Evolutionary conservation across 192 early-diverging fungal species (phyloP), one percentile per base, ranked within the genome.

Genomic region (Coemansia sp.): DNA sequence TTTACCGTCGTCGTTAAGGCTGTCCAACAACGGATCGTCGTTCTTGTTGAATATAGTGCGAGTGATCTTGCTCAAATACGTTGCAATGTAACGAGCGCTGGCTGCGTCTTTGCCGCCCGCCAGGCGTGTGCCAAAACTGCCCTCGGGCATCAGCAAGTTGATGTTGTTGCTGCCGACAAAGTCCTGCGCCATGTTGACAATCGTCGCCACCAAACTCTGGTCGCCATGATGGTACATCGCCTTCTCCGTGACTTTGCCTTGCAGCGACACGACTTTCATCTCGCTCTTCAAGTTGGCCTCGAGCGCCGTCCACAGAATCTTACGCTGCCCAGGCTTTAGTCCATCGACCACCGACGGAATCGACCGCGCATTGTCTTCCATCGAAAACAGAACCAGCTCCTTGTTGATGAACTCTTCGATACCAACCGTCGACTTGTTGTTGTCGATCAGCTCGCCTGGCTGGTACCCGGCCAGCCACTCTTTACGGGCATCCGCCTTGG

Each of bases 141-240:
- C 97, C 54, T 81, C 69, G 9, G 94, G 94, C 51, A 88, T 77
- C 43, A 99, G 66, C 56, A 97, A 61, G 39, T 88, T 87, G 66
- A 97, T 79, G 76, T 99, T 99, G 83, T 97, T 97, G 79, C 88
- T 92, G 37, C 97, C 95, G 27, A 97, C 90, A 85, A 86, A 99
- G 73, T 94, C 89, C 72, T 97, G 93, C 0, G 97, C 97, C 84
- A 99, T 84, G 55, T 86, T 87, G 56, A 99, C 90, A 54, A 99
- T 95, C 0, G 95, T 95, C 12, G 89, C 69, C 5, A 77, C 66
- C 82, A 99, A 72, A 79, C 87, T 88, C 61, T 79, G 74, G 72
- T 99, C 95, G 63, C 95, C 97, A 67, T 99, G 97, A 76, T 99
- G 97, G 73, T 99, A 98, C 17, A 91, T 86, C 10, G 93, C 79